phyloP scores from a whole-genome alignment of 75 land plant genomes.

The Azolla pinnata region DNA sequence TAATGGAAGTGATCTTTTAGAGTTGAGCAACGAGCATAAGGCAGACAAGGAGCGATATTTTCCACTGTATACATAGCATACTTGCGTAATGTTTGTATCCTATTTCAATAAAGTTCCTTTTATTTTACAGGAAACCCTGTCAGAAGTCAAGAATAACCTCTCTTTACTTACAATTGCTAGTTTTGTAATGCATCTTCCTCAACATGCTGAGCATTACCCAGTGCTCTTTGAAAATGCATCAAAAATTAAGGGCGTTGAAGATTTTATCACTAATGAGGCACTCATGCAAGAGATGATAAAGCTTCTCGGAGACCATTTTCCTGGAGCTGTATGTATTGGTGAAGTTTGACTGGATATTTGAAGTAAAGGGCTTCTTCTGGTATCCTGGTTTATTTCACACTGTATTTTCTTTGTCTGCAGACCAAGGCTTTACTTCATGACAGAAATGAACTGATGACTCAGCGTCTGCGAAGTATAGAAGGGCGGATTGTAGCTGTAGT shows the following conservation, averaged over 20 bases:
- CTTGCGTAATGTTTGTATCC: not conserved
- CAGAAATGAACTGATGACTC: slow-evolving; percentile 22
- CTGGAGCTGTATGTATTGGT: not conserved
- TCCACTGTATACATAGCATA: not conserved
- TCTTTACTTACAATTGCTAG: not conserved
- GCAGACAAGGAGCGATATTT: not conserved
- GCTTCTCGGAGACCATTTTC: not conserved
- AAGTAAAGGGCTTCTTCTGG: no score
- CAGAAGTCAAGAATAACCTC: not conserved
- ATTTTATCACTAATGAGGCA: not conserved
- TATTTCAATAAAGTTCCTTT: no score
- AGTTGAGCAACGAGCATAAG: not conserved
- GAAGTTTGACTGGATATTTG: no score
- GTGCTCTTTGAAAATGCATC: not conserved
- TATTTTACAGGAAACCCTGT: not conserved
- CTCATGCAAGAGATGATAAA: not conserved
- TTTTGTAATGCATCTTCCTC: not conserved
- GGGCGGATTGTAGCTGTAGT: slow-evolving; percentile 32
- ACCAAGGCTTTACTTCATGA: slow-evolving; percentile 29
- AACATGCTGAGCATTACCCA: not conserved
- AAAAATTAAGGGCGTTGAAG: not conserved
- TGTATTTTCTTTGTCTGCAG: slow-evolving; percentile 10
- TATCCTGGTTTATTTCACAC: not conserved
- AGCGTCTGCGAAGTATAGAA: slow-evolving; percentile 20
- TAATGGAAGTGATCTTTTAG: not conserved